A percentile compares a stretch with the other conserved stretches of the same genome.
Conservation (phyloP, 2,329 filamentous ascomycete genomes). For the Botrytis squamosa region DNA sequence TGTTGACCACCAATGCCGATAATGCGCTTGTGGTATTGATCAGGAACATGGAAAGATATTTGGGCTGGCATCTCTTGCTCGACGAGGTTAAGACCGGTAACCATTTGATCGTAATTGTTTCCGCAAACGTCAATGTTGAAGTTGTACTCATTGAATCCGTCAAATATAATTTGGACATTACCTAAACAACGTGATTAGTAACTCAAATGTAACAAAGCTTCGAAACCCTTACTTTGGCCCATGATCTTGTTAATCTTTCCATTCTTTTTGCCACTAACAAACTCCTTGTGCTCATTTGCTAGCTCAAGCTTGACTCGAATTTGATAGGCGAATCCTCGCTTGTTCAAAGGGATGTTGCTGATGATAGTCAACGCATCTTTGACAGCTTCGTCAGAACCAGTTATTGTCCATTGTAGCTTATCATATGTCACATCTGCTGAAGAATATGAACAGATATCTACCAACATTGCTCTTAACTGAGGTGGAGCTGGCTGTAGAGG, state of each 20-base stretch:
- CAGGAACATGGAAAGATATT: constrained; percentile 97
- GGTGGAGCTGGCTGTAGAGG: constrained; percentile 39
- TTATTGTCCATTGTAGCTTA: constrained; percentile 89
- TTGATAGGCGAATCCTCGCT: constrained; percentile 75
- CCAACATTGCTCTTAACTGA: constrained; percentile 77
- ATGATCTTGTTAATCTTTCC: constrained; percentile 99
- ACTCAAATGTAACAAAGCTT: neutral
- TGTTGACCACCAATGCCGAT: constrained; percentile 98
- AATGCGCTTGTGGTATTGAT: constrained; percentile 99
- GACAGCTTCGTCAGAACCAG: constrained; percentile 92
- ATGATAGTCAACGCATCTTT: constrained; percentile 95
- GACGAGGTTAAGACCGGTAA: constrained; percentile 85
- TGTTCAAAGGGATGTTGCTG: constrained; percentile 85
- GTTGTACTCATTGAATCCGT: constrained; percentile 99
- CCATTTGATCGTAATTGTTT: constrained; percentile 88
- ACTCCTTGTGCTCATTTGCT: constrained; percentile 98
- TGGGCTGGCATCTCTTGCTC: constrained; percentile 99
- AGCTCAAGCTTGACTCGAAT: constrained; percentile 98
- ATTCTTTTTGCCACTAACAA: constrained; percentile 99
- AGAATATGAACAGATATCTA: constrained; percentile 94
- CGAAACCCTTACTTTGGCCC: constrained; percentile 68
- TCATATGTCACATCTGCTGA: constrained; percentile 94
- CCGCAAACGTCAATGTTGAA: constrained; percentile 99
- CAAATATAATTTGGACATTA: constrained; percentile 98
- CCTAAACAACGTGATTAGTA: constrained; percentile 12